Evolutionary conservation across 371 early-diverging fungal species (phyloP), one percentile per base, ranked within the genome.

Genomic region (Pancytospora philotis): DNA sequence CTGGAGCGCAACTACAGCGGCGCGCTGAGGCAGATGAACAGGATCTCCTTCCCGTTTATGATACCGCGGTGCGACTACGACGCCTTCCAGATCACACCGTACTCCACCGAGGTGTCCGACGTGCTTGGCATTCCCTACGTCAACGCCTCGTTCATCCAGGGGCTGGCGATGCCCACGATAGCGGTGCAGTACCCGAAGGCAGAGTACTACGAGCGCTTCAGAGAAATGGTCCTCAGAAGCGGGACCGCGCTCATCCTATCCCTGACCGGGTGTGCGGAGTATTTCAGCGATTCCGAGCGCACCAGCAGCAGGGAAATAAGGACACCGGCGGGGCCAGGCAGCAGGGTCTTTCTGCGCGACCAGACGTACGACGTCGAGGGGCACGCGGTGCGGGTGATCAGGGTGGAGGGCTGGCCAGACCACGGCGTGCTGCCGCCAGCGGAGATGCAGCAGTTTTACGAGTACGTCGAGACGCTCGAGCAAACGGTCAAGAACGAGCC

Each of bases 401-500:
- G 61, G 49, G 66, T 36, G 37, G 37, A 36, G 8, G 60, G 45
- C 4, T 76, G 76, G 76, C 59, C 41, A 0, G 76, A 76, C 59
- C 50, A 55, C 49, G 36, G 35, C 8, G 36, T 63, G 0, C 50
- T 66, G 31, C 27, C 31, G 0, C 25, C 3, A 1, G 8, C 37
- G 10, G 51, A 72, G 35, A 49, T 76, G 25, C 27, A 49, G 31
- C n/a, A 32, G 0, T 69, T 76, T 27, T 66, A 60, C 27, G 48
- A 59, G 8, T 52, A 64, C 36, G n/a, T n/a, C n/a, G n/a, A n/a
- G n/a, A 52, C 52, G 37, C 34, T 25, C 25, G 38, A 59, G 25
- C n/a, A n/a, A n/a, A 52, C 51, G 19, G 22, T 55, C 10, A 48
- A 50, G 3, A 35, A 61, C 74, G 84, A 84, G 0, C 76, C 83